Evolutionary conservation across 2,329 filamentous ascomycete species (phyloP).

Genomic region (Colletotrichum musicola): DNA sequence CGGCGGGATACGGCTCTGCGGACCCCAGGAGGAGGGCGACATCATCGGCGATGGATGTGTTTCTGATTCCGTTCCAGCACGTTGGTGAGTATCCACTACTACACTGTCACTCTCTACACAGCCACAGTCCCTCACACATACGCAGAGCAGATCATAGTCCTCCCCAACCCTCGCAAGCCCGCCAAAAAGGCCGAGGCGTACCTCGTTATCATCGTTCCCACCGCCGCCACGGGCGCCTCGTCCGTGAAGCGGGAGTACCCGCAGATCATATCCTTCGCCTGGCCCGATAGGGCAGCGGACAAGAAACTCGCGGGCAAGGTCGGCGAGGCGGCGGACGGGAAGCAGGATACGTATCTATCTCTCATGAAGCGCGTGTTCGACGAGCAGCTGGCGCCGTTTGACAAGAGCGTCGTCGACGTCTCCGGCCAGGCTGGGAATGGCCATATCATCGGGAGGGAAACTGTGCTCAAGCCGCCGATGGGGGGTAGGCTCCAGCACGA

Average conservation of each 20-base stretch:
- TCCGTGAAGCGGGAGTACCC: constrained; percentile 13
- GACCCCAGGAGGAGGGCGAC: not conserved
- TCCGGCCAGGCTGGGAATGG: not conserved
- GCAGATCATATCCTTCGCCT: constrained; percentile 19
- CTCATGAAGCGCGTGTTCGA: not conserved
- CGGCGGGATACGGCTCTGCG: not conserved
- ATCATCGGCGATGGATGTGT: not conserved
- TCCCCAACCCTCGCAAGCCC: accelerated
- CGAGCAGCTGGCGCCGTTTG: constrained; percentile 4
- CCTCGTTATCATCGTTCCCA: not conserved
- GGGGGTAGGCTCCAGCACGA: accelerated
- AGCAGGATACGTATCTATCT: constrained; percentile 3
- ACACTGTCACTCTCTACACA: not conserved
- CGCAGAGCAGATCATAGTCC: constrained; percentile 2
- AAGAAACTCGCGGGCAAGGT: not conserved
- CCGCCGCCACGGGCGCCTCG: not conserved
- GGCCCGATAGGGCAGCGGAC: constrained; percentile 4
- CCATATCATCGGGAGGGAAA: accelerated
- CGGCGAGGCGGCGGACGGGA: not conserved
- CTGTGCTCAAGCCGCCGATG: not conserved
- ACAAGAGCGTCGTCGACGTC: not conserved
- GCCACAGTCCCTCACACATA: not conserved
- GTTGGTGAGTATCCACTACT: not conserved
- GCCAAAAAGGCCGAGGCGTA: not conserved
- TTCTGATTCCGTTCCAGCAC: not conserved